A percentile compares a stretch with the other conserved stretches of the same genome.
Conservation (phyloP, 305 asterid species). For the Andrographis paniculata region DNA sequence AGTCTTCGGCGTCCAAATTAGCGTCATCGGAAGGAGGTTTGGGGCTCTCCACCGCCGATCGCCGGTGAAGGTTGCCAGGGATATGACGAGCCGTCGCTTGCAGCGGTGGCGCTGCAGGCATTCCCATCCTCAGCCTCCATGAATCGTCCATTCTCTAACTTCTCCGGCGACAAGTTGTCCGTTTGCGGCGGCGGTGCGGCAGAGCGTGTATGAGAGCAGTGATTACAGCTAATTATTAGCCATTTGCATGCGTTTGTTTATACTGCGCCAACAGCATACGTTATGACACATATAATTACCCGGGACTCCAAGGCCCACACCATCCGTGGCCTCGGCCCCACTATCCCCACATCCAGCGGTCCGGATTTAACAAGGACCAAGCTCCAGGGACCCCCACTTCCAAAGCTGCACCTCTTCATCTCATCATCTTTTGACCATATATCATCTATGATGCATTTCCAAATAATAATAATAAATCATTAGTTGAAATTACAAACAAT, state of each 20-base stretch:
- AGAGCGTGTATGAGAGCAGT: slow-evolving; percentile 1
- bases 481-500: too few species aligned
- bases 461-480: too few species aligned
- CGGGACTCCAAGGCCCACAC: too few species aligned
- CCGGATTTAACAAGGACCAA: too few species aligned
- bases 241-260: not conserved
- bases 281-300: too few species aligned
- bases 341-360: too few species aligned
- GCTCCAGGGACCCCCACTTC: too few species aligned
- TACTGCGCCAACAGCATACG: not conserved
- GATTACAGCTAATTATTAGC: not conserved
- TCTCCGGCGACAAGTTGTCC: slow-evolving; percentile 10
- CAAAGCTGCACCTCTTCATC: too few species aligned
- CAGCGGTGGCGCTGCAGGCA: slow-evolving; percentile 16
- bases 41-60: slow-evolving; percentile 27
- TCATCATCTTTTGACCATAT: too few species aligned
- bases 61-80: slow-evolving; percentile 29
- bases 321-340: too few species aligned
- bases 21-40: slow-evolving; percentile 18
- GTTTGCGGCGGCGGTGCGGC: not conserved
- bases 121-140: slow-evolving; percentile 40
- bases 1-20: slow-evolving; percentile 31
- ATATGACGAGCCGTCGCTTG: slow-evolving; percentile 1
- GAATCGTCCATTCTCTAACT: slow-evolving; percentile 38
- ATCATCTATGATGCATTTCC: too few species aligned